Percentiles rank a stretch among this genome's conserved stretches.
Conservation (phyloP, 345 rosid genomes). For the Ceriops zippeliana region DNA sequence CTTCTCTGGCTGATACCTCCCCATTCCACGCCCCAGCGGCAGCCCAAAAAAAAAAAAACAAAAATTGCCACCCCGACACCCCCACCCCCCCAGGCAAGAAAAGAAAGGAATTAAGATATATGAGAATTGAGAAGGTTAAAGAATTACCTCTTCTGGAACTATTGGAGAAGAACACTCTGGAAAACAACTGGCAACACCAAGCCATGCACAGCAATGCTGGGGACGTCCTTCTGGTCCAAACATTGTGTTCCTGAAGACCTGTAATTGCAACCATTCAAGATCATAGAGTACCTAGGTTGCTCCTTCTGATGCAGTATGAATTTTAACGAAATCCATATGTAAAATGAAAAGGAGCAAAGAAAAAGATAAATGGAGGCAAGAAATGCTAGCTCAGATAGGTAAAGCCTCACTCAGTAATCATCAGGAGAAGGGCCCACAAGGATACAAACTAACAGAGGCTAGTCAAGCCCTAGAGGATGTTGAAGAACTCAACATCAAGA, state of each 20-base stretch:
- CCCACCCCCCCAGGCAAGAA: not conserved
- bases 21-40: too few relatives aligned
- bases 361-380: not conserved
- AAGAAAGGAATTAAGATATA: not conserved
- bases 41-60: not conserved
- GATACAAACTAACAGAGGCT: not conserved
- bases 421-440: not conserved
- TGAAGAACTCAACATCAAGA: not conserved
- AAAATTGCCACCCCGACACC: too few relatives aligned
- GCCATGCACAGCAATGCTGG: slow-evolving; percentile 99
- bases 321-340: not conserved
- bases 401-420: not conserved
- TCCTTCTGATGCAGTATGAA: not conserved
- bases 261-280: slow-evolving; percentile 20
- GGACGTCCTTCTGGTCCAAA: slow-evolving; percentile 99
- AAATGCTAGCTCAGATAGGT: too few relatives aligned
- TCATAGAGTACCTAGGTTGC: not conserved
- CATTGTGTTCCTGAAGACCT: slow-evolving; percentile 99
- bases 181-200: slow-evolving; percentile 97
- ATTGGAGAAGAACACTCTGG: slow-evolving; percentile 95
- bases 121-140: not conserved
- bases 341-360: not conserved
- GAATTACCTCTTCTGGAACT: slow-evolving; percentile 87
- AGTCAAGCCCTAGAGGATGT: not conserved
- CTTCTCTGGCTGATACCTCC: too few relatives aligned